A percentile compares a stretch with the other conserved stretches of the same genome.
Evolutionary conservation across 306 rosid species (phyloP).

Genomic region (Cyamopsis tetragonoloba): DNA sequence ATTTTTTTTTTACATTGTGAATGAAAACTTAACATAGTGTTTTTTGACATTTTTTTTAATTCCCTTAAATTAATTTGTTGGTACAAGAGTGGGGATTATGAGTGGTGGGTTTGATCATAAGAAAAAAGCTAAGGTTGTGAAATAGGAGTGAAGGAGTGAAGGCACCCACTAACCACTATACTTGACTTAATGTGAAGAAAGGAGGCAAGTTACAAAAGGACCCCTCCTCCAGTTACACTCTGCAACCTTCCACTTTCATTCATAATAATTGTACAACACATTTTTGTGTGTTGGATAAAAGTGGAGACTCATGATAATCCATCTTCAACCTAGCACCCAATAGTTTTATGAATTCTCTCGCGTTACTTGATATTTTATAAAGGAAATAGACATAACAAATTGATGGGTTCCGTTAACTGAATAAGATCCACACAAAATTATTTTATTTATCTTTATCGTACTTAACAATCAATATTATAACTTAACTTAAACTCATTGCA

Average conservation of each 20-base stretch:
- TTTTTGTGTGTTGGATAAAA: slow-evolving; percentile 41
- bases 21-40: too few species aligned
- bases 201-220: slow-evolving; percentile 13
- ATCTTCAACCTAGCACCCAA: too few species aligned
- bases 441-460: too few species aligned
- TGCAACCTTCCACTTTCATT: slow-evolving; percentile 39
- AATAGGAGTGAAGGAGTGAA: slow-evolving; percentile 2
- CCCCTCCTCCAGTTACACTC: slow-evolving; percentile 28
- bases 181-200: slow-evolving; percentile 17
- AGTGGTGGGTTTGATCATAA: not conserved
- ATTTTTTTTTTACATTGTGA: too few species aligned
- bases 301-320: slow-evolving; percentile 27
- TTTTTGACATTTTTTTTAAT: not conserved
- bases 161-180: slow-evolving; percentile 6
- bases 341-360: too few species aligned
- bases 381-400: too few species aligned
- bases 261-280: slow-evolving; percentile 45
- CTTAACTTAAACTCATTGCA: too few species aligned
- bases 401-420: too few species aligned
- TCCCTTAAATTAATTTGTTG: not conserved
- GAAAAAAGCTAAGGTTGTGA: not conserved
- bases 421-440: too few species aligned
- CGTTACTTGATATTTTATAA: too few species aligned
- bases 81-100: not conserved
- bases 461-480: too few species aligned